Base-by-base conservation (phyloP, 495 filamentous ascomycete genomes). In the Lophiostoma macrostomum region DNA sequence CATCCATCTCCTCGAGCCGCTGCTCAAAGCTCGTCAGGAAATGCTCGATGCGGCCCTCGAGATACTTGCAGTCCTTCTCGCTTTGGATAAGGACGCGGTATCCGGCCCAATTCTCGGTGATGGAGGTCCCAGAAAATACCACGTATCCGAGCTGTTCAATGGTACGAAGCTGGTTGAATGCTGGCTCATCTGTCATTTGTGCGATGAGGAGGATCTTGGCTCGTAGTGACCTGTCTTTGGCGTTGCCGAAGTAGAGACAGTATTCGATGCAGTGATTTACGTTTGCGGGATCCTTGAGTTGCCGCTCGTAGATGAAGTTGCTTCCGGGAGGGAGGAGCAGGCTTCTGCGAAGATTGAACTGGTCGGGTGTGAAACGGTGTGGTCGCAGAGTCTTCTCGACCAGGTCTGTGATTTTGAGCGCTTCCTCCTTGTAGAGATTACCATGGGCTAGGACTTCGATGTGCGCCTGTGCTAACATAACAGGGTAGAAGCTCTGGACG, bases 141-240 rank as follows among this genome's bases (percentile, higher is more conserved):
- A 97, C 84, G 63, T 99, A 99, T 12, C 93, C 93, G 7, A 99
- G 85, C 69, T 99, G 93, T 67, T 99, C 93, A 68, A 96, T 96
- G 35, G 93, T 96, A 35, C 93, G 82, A 1, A 99, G 76, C 65
- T 91, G 87, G 67, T 99, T 87, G 67, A 97, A 99, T 20, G 82
- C 86, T 14, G 90, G 90, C 74, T 99, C 93, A 38, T 95, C 85
- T 1, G 88, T 84, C 70, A 96, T 80, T 67, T 99, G 94, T n/a
- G 88, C 83, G 43, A 96, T 77, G 7, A 99, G 77, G 36, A 90
- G 75, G 0, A 87, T 75, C 72, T 88, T 90, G 13, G 90, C 86
- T 13, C 87, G 76, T 10, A 91, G 65, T 2, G 58, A 56, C 22
- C 83, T 75, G 60, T 94, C 82, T 0, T 76, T 73, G 58, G 84